Evolutionary conservation across 495 filamentous ascomycete genomes (phyloP).

Genomic region (Aspergillus bridgeri): DNA sequence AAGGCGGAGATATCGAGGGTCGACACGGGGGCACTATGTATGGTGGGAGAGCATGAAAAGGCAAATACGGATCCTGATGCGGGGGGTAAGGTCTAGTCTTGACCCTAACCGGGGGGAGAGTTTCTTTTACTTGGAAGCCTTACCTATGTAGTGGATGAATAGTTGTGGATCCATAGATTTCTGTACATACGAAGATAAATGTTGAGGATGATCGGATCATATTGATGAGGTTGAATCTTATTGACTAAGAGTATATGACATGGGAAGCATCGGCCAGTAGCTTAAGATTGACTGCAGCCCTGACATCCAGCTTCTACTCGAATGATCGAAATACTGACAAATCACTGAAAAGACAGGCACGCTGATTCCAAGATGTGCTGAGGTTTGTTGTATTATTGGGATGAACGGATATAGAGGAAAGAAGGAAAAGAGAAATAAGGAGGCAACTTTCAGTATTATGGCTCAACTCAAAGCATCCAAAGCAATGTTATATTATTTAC

Average conservation of each 20-base stretch:
- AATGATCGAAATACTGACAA: not conserved
- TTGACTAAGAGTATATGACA: not conserved
- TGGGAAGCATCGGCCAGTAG: not conserved
- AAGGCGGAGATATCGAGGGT: constrained; percentile 38
- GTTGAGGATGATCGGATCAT: not conserved
- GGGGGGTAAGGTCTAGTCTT: constrained; percentile 23
- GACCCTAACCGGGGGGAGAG: not conserved
- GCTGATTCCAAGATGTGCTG: constrained; percentile 10
- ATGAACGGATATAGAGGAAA: constrained; percentile 11
- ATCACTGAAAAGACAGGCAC: not conserved
- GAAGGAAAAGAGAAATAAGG: constrained; percentile 21
- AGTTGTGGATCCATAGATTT: no score
- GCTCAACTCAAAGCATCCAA: constrained; percentile 30
- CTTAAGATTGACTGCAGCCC: no score
- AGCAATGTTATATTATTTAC: constrained; percentile 34
- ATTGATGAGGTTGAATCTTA: not conserved
- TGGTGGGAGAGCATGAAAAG: constrained; percentile 68
- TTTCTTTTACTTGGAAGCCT: no score
- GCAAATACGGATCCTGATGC: constrained; percentile 56
- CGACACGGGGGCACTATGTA: constrained; percentile 51
- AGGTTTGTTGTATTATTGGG: not conserved
- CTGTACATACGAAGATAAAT: not conserved
- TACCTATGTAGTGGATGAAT: no score
- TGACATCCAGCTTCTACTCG: no score
- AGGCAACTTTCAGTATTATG: constrained; percentile 25